Conservation (phyloP, 2,329 filamentous ascomycete genomes). For the Beauveria brongniartii region DNA sequence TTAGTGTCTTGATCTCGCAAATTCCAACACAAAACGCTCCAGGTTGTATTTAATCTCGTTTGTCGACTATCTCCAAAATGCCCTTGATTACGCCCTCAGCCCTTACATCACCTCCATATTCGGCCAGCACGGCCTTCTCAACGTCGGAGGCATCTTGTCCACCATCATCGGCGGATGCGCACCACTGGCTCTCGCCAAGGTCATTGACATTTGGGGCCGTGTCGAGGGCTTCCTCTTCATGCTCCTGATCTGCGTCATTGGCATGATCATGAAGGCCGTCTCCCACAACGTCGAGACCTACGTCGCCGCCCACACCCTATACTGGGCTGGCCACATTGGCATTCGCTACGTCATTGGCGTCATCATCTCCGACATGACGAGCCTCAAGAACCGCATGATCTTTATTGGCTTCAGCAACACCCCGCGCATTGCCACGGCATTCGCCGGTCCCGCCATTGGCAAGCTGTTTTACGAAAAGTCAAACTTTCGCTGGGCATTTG, state of each 20-base stretch:
- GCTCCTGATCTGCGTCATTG: constrained; percentile 37
- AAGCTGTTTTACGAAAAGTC: constrained; percentile 29
- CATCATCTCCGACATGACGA: constrained; percentile 35
- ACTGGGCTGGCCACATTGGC: constrained; percentile 47
- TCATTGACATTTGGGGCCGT: constrained; percentile 42
- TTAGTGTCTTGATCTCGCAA: background rate
- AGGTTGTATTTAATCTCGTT: constrained; percentile 34
- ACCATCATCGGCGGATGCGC: constrained; percentile 30
- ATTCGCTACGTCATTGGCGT: constrained; percentile 32
- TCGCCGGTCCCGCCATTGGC: constrained; percentile 33
- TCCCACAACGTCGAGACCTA: constrained; percentile 51
- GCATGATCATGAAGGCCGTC: constrained; percentile 57
- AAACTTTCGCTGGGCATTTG: constrained; percentile 44
- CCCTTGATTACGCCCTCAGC: constrained; percentile 41
- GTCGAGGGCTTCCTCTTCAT: constrained; percentile 36
- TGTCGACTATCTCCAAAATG: constrained; percentile 27
- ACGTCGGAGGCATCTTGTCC: constrained; percentile 56
- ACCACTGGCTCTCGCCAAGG: constrained; percentile 35
- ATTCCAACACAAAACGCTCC: background rate
- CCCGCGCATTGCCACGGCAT: constrained; percentile 36
- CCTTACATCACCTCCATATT: constrained; percentile 62
- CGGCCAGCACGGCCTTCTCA: constrained; percentile 51
- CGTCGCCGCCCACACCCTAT: constrained; percentile 54
- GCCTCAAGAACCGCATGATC: constrained; percentile 34
- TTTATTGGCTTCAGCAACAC: constrained; percentile 35